Conservation (phyloP, 1,284 basidiomycete species). For the Coriolopsis trogii region DNA sequence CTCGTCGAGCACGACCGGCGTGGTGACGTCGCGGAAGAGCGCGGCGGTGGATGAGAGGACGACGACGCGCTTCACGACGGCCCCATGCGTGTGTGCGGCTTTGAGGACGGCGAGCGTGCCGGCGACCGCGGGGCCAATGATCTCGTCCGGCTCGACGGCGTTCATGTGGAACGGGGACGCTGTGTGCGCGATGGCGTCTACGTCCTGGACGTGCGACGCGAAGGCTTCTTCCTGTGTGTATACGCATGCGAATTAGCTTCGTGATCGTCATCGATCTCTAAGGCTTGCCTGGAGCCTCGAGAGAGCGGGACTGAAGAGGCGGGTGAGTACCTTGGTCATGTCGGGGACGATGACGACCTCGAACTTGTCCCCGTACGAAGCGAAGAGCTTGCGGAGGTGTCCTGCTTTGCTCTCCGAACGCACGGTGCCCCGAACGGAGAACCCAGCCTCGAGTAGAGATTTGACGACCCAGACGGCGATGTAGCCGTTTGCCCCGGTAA, state of each 20-base stretch:
- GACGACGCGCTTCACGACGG: conserved; percentile 64
- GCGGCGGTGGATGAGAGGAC: conserved; percentile 62
- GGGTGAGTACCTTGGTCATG: conserved; percentile 47
- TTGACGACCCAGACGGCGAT: conserved; percentile 36
- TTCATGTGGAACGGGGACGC: conserved; percentile 46
- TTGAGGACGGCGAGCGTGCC: conserved; percentile 34
- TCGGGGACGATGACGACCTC: conserved; percentile 57
- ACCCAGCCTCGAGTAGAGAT: conserved; percentile 36
- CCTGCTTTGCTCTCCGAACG: conserved; percentile 52
- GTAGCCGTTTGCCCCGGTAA: conserved; percentile 43
- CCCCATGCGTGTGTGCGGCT: conserved; percentile 33
- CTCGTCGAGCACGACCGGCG: conserved; percentile 39
- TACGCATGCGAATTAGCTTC: no score
- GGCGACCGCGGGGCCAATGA: conserved; percentile 35
- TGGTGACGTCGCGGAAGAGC: conserved; percentile 38
- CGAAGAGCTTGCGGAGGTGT: conserved; percentile 52
- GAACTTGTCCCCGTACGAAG: conserved; percentile 46
- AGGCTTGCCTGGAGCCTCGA: no score
- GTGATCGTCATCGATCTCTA: no score
- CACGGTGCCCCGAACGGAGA: conserved; percentile 50
- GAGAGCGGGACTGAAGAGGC: neutral
- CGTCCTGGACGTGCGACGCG: conserved; percentile 44
- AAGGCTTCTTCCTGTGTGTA: conserved; percentile 39
- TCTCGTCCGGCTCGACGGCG: conserved; percentile 38
- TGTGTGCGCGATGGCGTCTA: conserved; percentile 48